Percentiles rank a stretch among this genome's conserved stretches.
Evolutionary conservation across 331 rosid genomes (phyloP).

Genomic region (Quercus phellos): DNA sequence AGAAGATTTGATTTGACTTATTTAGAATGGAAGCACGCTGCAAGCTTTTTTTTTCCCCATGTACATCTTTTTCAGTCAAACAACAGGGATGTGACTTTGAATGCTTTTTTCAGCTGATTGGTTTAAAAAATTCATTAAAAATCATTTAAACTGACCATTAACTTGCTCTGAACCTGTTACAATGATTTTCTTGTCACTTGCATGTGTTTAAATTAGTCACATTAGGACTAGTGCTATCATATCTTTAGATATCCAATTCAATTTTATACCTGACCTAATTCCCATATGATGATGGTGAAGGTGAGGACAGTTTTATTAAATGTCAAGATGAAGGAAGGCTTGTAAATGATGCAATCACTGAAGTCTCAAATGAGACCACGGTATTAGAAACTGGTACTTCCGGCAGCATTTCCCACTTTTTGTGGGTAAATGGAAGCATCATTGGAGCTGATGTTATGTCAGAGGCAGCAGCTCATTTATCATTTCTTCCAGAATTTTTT

Average conservation of each 20-base stretch:
- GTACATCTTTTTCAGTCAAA: background rate
- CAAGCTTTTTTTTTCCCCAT: background rate
- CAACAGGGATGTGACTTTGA: background rate
- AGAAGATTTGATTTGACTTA: background rate
- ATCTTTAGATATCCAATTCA: background rate
- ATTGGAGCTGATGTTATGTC: conserved; percentile 20
- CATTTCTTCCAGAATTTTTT: conserved; percentile 34
- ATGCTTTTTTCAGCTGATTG: background rate
- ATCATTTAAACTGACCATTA: background rate
- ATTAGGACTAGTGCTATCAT: background rate
- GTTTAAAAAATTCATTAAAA: background rate
- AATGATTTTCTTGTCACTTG: background rate
- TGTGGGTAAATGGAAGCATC: conserved; percentile 20
- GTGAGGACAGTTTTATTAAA: conserved; percentile 8
- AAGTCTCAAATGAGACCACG: conserved; percentile 5
- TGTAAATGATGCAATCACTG: conserved; percentile 14
- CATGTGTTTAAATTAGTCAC: background rate
- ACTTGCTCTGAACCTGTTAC: background rate
- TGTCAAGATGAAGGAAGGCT: conserved; percentile 16
- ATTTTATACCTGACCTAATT: conserved; percentile 9
- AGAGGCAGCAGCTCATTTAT: conserved; percentile 28
- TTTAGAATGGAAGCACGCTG: background rate
- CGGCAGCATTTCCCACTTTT: conserved; percentile 13
- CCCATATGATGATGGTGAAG: conserved; percentile 27
- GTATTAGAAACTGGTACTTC: conserved; percentile 15